Conservation (phyloP, 1,139 yeast species). For the Kluyveromyces sp. region DNA sequence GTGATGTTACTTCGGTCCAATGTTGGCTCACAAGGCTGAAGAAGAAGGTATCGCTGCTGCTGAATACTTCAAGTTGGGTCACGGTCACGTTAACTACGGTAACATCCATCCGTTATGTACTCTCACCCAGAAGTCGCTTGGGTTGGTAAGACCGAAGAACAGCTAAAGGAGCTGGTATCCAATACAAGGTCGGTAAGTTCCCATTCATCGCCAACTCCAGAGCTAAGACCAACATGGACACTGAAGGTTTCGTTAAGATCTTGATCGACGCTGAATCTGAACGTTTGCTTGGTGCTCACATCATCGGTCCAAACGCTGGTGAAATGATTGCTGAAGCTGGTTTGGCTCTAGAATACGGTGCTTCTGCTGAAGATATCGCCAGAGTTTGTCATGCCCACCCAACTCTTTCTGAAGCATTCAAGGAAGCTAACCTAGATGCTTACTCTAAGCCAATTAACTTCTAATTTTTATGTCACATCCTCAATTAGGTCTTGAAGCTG, state of each 20-base stretch:
- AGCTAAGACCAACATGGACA: constrained; percentile 96
- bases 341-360: constrained; percentile 97
- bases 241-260: constrained; percentile 96
- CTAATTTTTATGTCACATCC: constrained; percentile 31
- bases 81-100: constrained; percentile 97
- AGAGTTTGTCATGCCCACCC: constrained; percentile 99
- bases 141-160: constrained; percentile 97
- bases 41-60: constrained; percentile 99
- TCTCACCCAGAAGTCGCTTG: constrained; percentile 99
- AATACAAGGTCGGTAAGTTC: constrained; percentile 93
- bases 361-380: constrained; percentile 94
- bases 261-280: constrained; percentile 96
- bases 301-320: constrained; percentile 97
- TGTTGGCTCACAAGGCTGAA: constrained; percentile 99
- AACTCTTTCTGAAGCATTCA: constrained; percentile 94
- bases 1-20: constrained; percentile 97
- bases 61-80: constrained; percentile 86
- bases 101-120: constrained; percentile 97
- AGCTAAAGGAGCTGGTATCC: constrained; percentile 90
- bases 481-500: not conserved
- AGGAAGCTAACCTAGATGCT: constrained; percentile 94
- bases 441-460: constrained; percentile 85
- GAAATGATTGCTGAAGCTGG: constrained; percentile 99
- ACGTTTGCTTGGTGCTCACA: constrained; percentile 92
- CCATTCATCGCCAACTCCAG: constrained; percentile 98